Conservation (phyloP, 2,329 filamentous ascomycete genomes). For the Gaeumannomyces sp. region DNA sequence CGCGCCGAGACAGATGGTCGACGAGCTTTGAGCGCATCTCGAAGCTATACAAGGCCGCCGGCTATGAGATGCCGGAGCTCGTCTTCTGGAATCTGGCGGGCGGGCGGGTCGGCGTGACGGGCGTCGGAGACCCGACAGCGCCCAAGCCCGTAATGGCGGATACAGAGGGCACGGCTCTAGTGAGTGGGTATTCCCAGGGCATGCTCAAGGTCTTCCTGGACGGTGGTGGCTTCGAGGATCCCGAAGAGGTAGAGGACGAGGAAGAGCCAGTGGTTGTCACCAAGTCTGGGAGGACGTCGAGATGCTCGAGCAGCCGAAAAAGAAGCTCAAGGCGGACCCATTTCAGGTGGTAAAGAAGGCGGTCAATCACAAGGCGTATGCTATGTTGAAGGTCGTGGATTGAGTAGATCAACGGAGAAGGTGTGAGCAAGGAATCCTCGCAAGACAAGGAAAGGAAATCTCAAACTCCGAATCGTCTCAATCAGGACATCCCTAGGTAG, state of each 20-base stretch:
- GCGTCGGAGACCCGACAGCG: conserved; percentile 22
- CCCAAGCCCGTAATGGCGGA: conserved; percentile 44
- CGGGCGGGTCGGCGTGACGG: conserved; percentile 21
- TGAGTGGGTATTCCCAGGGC: conserved; percentile 51
- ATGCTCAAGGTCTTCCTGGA: conserved; percentile 54
- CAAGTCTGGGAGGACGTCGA: conserved; percentile 25
- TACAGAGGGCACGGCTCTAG: conserved; percentile 39
- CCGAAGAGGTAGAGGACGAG: conserved; percentile 27
- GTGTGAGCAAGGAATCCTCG: neutral
- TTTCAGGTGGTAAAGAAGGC: conserved; percentile 40
- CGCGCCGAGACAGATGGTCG: conserved; percentile 25
- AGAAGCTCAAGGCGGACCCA: conserved; percentile 38
- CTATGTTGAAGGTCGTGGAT: conserved; percentile 49
- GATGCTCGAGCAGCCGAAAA: conserved; percentile 18
- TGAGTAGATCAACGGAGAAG: conserved; percentile 21
- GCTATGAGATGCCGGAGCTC: conserved; percentile 54
- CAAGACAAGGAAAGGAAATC: no score
- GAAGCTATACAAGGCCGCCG: conserved; percentile 35
- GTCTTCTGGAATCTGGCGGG: conserved; percentile 55
- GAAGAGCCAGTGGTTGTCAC: conserved; percentile 13
- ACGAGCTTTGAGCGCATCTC: conserved; percentile 46
- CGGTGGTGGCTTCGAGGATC: conserved; percentile 37
- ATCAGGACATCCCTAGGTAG: no score
- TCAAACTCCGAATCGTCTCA: no score
- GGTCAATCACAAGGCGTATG: conserved; percentile 46